Percentiles rank a stretch among this genome's conserved stretches.
These are phyloP conservation scores for Aegilops longissima DNA, from an alignment of 176 grass and related monocot genomes.

Conservation along the genomic window DNA sequence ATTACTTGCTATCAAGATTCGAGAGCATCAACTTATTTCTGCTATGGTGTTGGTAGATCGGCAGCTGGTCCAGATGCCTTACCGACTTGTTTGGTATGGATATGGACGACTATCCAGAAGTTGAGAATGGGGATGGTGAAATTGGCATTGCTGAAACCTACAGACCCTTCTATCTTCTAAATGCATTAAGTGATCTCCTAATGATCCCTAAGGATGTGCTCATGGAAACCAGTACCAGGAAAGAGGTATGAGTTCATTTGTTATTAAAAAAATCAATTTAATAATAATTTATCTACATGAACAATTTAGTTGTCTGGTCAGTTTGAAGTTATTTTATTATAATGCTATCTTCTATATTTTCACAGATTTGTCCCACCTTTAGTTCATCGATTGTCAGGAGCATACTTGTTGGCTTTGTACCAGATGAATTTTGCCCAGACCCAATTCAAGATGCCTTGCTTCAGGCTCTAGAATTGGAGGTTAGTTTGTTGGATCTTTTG, in stretches of 20 bases:
- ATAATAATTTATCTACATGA: neutral
- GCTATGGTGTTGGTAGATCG: constrained; percentile 60
- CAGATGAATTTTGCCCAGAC: constrained; percentile 97
- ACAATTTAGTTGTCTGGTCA: constrained; percentile 5
- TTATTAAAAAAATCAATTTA: neutral
- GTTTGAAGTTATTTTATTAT: neutral
- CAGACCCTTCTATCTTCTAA: constrained; percentile 78
- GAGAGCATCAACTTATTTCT: neutral
- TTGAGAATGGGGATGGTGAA: constrained; percentile 44
- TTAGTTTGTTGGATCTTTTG: constrained; percentile 39
- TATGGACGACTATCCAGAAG: constrained; percentile 57
- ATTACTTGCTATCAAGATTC: neutral
- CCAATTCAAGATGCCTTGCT: constrained; percentile 67
- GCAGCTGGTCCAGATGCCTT: constrained; percentile 91
- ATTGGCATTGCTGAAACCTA: constrained; percentile 41
- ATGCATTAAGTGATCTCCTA: constrained; percentile 96
- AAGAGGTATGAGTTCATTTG: constrained; percentile 57
- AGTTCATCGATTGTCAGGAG: constrained; percentile 76
- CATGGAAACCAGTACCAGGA: constrained; percentile 67
- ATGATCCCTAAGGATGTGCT: constrained; percentile 98
- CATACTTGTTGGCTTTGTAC: constrained; percentile 67
- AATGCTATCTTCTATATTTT: constrained; percentile 20
- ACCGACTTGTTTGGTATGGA: constrained; percentile 87
- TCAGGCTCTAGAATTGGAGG: constrained; percentile 84
- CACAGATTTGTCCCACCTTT: constrained; percentile 90